Conservation (phyloP, 2,329 filamentous ascomycete genomes). For the Hymenoscyphus infarciens region DNA sequence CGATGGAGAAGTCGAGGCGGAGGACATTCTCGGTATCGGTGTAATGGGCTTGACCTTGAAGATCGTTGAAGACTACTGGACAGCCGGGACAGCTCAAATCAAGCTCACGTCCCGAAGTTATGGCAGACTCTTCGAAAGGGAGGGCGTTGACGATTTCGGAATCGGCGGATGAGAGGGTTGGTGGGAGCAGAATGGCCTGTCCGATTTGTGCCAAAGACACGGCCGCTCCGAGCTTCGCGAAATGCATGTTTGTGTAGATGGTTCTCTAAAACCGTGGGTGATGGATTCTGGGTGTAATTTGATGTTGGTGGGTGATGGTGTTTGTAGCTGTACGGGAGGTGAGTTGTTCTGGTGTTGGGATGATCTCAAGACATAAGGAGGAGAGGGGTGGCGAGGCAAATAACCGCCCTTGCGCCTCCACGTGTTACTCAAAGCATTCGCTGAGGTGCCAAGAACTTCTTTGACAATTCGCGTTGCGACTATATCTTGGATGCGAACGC, state of each 20-base stretch:
- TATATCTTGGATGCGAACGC: not conserved
- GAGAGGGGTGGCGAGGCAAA: not conserved
- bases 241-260: slow-evolving; percentile 25
- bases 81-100: slow-evolving; percentile 54
- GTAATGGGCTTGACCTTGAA: slow-evolving; percentile 29
- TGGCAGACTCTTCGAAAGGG: slow-evolving; percentile 38
- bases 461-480: not conserved
- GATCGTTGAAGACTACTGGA: slow-evolving; percentile 39
- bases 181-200: slow-evolving; percentile 52
- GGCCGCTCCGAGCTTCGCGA: slow-evolving; percentile 22
- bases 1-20: slow-evolving; percentile 52
- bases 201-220: slow-evolving; percentile 21
- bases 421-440: not conserved
- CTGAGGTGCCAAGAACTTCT: not conserved
- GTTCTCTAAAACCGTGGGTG: not conserved
- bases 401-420: not conserved
- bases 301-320: slow-evolving; percentile 1
- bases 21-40: slow-evolving; percentile 36
- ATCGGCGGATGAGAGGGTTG: slow-evolving; percentile 44
- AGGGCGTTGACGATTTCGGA: slow-evolving; percentile 42
- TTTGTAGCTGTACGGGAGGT: not conserved
- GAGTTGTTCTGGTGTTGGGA: not conserved
- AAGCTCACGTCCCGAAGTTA: slow-evolving; percentile 40
- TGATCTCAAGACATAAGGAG: not conserved
- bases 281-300: not conserved